A percentile compares a stretch with the other conserved stretches of the same genome.
phyloP scores from a whole-genome alignment of 305 asterid genomes.

The Fraxinus platypoda region DNA sequence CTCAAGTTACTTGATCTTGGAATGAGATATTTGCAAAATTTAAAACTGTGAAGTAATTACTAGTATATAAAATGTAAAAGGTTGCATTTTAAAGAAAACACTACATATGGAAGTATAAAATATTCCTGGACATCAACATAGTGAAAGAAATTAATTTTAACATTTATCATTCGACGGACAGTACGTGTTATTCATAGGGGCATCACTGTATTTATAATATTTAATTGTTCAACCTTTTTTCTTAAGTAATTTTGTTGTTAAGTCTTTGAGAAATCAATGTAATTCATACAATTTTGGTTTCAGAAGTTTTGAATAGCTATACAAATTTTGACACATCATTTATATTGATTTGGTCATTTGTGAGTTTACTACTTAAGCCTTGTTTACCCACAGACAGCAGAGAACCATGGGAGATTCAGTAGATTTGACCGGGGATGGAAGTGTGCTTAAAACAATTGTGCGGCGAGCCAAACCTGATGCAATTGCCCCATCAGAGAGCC shows the following conservation, averaged over 20 bases:
- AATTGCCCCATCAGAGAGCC: constrained; percentile 71
- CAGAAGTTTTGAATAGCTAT: neutral
- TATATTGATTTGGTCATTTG: neutral
- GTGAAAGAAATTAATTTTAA: neutral
- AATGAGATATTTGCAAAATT: neutral
- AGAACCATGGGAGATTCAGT: constrained; percentile 57
- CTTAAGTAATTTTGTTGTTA: neutral
- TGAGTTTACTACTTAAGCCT: constrained; percentile 14
- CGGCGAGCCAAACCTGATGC: constrained; percentile 81
- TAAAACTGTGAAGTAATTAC: neutral
- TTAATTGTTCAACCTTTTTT: neutral
- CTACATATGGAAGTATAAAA: neutral
- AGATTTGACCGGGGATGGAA: constrained; percentile 95
- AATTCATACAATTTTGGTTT: neutral
- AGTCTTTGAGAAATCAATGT: neutral
- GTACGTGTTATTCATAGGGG: neutral
- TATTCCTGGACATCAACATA: neutral
- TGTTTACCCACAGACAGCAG: constrained; percentile 29
- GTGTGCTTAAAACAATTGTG: constrained; percentile 71
- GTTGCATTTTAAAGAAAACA: neutral
- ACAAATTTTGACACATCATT: neutral
- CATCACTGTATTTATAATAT: neutral
- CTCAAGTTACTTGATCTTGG: neutral
- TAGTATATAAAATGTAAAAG: neutral
- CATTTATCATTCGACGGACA: neutral